A percentile compares a stretch with the other conserved stretches of the same genome.
Evolutionary conservation across 768 basidiomycete genomes (phyloP).

Genomic region (Pisolithus albus): DNA sequence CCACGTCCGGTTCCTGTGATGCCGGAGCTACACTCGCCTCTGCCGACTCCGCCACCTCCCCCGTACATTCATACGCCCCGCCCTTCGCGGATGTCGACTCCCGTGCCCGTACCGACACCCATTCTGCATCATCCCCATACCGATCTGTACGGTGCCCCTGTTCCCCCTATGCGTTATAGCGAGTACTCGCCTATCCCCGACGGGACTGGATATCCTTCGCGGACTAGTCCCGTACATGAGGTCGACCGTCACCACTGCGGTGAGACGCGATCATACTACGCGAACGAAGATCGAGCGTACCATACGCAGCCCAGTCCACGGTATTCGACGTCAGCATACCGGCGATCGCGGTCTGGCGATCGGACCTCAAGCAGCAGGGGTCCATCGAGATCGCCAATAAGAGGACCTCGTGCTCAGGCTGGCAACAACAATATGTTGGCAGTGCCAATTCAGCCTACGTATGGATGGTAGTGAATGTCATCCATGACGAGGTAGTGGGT

Average conservation of each 20-base stretch:
- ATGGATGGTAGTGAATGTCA: too few species aligned
- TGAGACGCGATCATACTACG: not conserved
- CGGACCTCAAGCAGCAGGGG: too few species aligned
- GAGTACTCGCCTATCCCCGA: not conserved
- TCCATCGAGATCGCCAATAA: not conserved
- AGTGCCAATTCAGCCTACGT: too few species aligned
- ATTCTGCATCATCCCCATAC: not conserved
- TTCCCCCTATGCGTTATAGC: not conserved
- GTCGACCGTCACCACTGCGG: not conserved
- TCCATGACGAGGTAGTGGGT: too few species aligned
- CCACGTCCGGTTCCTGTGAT: not conserved
- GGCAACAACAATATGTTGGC: not conserved
- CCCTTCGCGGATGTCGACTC: not conserved
- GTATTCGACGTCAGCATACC: not conserved
- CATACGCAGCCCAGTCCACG: not conserved
- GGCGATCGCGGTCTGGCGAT: not conserved
- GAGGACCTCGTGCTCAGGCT: not conserved
- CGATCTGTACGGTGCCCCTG: not conserved
- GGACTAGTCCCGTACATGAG: not conserved
- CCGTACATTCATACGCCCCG: not conserved
- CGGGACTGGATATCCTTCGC: not conserved
- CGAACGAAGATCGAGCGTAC: not conserved
- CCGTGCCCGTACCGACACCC: not conserved
- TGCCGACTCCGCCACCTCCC: not conserved
- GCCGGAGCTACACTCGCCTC: not conserved